A percentile compares a stretch with the other conserved stretches of the same genome.
These are phyloP conservation scores for Claviceps capensis DNA, from an alignment of 2,329 filamentous ascomycete genomes.

Conservation along the genomic window DNA sequence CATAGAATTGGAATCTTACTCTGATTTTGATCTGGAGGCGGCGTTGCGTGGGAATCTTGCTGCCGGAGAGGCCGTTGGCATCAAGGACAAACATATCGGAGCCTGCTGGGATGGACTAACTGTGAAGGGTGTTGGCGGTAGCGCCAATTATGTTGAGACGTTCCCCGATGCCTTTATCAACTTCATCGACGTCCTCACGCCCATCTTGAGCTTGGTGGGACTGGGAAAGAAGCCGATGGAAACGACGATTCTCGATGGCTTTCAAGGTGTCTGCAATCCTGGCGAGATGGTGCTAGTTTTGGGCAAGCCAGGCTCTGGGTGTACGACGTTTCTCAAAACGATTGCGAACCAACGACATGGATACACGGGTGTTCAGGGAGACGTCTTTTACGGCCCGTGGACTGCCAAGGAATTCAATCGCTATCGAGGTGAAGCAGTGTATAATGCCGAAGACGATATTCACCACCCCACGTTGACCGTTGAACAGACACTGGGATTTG, in stretches of 20 bases:
- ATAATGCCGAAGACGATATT: conserved; percentile 68
- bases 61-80: conserved; percentile 63
- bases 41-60: conserved; percentile 58
- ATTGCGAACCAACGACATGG: conserved; percentile 52
- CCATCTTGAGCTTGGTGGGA: conserved; percentile 49
- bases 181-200: conserved; percentile 63
- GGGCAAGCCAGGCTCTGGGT: conserved; percentile 61
- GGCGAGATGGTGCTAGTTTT: conserved; percentile 85
- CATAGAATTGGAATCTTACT: conserved; percentile 31
- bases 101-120: conserved; percentile 68
- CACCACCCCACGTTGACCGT: conserved; percentile 79
- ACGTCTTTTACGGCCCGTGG: conserved; percentile 67
- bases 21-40: conserved; percentile 59
- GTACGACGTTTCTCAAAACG: conserved; percentile 54
- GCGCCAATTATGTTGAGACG: conserved; percentile 57
- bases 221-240: conserved; percentile 54
- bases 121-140: conserved; percentile 61
- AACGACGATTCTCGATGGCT: conserved; percentile 59
- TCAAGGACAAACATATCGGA: conserved; percentile 66
- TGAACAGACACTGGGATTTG: conserved; percentile 75
- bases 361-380: conserved; percentile 44
- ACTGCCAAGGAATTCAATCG: conserved; percentile 55
- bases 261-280: conserved; percentile 56
- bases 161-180: conserved; percentile 66
- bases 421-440: conserved; percentile 72